Evolutionary conservation across 306 rosid genomes (phyloP).

Genomic region (Vigna angularis): DNA sequence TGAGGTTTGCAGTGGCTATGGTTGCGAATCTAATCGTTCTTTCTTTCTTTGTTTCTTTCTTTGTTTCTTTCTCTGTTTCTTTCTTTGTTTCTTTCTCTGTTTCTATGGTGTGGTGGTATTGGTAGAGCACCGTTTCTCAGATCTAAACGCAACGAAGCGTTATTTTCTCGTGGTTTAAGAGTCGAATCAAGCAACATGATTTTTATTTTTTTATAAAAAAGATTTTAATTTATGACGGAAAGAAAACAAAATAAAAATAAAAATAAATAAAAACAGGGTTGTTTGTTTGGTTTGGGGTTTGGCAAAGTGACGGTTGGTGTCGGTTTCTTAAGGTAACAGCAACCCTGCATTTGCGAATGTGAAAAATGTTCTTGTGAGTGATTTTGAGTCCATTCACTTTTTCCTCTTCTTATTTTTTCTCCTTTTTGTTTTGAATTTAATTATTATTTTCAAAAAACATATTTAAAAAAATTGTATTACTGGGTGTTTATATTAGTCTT

Average conservation of each 20-base stretch:
- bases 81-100: no score
- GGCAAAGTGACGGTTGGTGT: background rate
- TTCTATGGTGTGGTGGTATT: background rate
- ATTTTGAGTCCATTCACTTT: no score
- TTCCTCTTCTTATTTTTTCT: no score
- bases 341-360: background rate
- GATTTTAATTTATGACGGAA: background rate
- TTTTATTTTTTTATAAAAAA: background rate
- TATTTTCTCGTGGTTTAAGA: conserved; percentile 47
- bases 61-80: background rate
- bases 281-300: background rate
- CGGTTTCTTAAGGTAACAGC: conserved; percentile 9
- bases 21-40: background rate
- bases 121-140: conserved; percentile 39
- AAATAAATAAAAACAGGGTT: background rate
- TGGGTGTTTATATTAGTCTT: no score
- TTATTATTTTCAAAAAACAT: no score
- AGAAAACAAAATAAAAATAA: background rate
- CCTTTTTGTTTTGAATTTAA: no score
- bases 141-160: conserved; percentile 51
- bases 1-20: conserved; percentile 31
- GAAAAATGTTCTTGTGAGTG: background rate
- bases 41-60: background rate
- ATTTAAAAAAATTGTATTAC: no score
- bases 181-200: conserved; percentile 40